These are phyloP conservation scores for Venturia aucupariae DNA, from an alignment of 2,329 filamentous ascomycete species.

Conservation along the genomic window DNA sequence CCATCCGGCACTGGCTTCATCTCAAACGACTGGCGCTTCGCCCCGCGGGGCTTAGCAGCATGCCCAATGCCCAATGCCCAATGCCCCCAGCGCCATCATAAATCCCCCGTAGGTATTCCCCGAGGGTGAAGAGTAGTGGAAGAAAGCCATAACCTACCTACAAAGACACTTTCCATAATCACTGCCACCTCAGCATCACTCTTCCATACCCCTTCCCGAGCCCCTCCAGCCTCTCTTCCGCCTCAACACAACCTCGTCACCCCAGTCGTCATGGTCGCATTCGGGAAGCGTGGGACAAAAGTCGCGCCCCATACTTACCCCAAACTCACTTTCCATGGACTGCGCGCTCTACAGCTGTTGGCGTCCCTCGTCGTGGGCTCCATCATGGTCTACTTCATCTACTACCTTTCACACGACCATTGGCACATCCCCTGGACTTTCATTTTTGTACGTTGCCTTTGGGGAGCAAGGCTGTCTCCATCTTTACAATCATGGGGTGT, in stretches of 20 bases:
- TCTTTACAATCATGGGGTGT: no score
- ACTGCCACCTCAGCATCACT: no score
- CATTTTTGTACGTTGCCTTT: conserved; percentile 39
- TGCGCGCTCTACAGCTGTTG: conserved; percentile 33
- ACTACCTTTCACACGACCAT: conserved; percentile 41
- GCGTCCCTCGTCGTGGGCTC: conserved; percentile 41
- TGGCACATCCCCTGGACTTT: conserved; percentile 51
- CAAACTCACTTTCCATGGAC: conserved; percentile 32
- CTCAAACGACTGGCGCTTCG: not conserved
- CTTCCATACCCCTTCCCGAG: no score
- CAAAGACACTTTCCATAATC: no score
- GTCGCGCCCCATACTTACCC: conserved; percentile 36
- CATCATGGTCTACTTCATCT: conserved; percentile 48
- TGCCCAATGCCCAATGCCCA: not conserved
- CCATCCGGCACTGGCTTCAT: not conserved
- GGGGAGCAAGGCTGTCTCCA: not conserved
- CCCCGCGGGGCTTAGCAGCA: not conserved
- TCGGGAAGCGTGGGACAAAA: conserved; percentile 16
- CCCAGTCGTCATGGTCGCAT: not conserved
- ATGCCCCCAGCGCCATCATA: not conserved
- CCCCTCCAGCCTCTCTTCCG: not conserved
- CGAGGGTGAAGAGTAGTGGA: no score
- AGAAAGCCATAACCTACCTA: no score
- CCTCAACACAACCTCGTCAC: not conserved
- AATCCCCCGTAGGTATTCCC: not conserved